Conservation (phyloP, 768 basidiomycete species). For the Asterophora lycoperdoides region DNA sequence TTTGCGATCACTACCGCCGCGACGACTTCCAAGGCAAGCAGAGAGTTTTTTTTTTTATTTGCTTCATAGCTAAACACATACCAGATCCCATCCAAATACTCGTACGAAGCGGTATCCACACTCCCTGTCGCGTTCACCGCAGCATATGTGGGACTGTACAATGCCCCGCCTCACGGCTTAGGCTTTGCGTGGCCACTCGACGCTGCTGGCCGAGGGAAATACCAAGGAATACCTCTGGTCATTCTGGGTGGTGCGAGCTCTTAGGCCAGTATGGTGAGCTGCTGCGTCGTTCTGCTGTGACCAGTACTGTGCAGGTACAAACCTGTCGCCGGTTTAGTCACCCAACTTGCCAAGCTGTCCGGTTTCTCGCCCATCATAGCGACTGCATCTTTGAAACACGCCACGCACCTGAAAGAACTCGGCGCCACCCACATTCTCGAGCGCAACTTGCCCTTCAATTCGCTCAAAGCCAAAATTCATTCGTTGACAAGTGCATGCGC, state of each 20-base stretch:
- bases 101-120: slow-evolving; percentile 37
- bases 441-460: slow-evolving; percentile 15
- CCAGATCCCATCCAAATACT: slow-evolving; percentile 35
- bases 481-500: slow-evolving; percentile 17
- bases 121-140: slow-evolving; percentile 37
- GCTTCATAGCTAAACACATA: neutral
- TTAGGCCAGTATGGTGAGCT: slow-evolving; percentile 25
- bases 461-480: slow-evolving; percentile 19
- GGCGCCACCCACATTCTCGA: slow-evolving; percentile 37
- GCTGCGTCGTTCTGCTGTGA: too few species aligned
- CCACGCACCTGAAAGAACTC: slow-evolving; percentile 26
- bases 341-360: slow-evolving; percentile 37
- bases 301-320: too few species aligned
- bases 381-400: slow-evolving; percentile 35
- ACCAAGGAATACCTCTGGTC: slow-evolving; percentile 27
- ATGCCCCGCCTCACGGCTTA: slow-evolving; percentile 17
- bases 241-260: slow-evolving; percentile 26
- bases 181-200: slow-evolving; percentile 25
- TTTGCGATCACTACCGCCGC: slow-evolving; percentile 38
- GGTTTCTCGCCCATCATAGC: slow-evolving; percentile 38
- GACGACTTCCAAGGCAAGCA: slow-evolving; percentile 35
- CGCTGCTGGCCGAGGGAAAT: slow-evolving; percentile 21
- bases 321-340: slow-evolving; percentile 22
- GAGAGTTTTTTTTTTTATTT: neutral
- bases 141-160: slow-evolving; percentile 34